Conservation (phyloP, 108 stramenopile genomes). For the Mediolabrus comicus region DNA sequence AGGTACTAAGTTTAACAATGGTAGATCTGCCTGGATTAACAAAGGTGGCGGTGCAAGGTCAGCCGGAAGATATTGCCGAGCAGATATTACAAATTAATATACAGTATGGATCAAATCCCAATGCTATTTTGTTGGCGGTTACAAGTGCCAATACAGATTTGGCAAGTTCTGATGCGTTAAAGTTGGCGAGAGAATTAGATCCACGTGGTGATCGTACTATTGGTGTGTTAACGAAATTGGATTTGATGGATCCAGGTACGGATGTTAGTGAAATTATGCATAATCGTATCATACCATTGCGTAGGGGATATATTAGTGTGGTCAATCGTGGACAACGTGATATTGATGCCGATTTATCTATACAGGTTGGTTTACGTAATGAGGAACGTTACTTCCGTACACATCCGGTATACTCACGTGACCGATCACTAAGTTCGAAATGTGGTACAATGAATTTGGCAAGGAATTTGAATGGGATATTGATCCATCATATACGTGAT, state of each 20-base stretch:
- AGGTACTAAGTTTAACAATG: slow-evolving; percentile 95
- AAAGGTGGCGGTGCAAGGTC: slow-evolving; percentile 96
- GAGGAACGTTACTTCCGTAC: slow-evolving; percentile 91
- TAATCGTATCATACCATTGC: slow-evolving; percentile 90
- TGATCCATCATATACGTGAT: slow-evolving; percentile 98
- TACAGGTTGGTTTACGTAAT: slow-evolving; percentile 85
- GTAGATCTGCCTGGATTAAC: slow-evolving; percentile 97
- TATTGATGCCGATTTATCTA: slow-evolving; percentile 84
- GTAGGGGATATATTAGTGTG: slow-evolving; percentile 93
- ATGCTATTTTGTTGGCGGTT: slow-evolving; percentile 96
- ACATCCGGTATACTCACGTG: slow-evolving; percentile 87
- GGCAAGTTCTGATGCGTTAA: slow-evolving; percentile 96
- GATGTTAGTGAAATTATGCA: slow-evolving; percentile 90
- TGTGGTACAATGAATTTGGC: slow-evolving; percentile 83
- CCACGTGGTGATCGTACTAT: slow-evolving; percentile 93
- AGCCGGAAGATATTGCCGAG: slow-evolving; percentile 95
- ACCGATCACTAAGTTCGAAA: slow-evolving; percentile 54
- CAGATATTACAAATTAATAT: slow-evolving; percentile 87
- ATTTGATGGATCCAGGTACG: slow-evolving; percentile 99
- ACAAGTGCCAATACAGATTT: slow-evolving; percentile 96
- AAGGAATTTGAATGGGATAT: slow-evolving; percentile 84
- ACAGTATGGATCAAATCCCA: slow-evolving; percentile 91
- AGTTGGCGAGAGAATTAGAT: slow-evolving; percentile 92
- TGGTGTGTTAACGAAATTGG: slow-evolving; percentile 97
- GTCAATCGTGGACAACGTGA: slow-evolving; percentile 98